Percentiles rank a stretch among this genome's conserved stretches.
phyloP scores from a whole-genome alignment of 805 yeast species.

The Metschnikowia sp. region DNA sequence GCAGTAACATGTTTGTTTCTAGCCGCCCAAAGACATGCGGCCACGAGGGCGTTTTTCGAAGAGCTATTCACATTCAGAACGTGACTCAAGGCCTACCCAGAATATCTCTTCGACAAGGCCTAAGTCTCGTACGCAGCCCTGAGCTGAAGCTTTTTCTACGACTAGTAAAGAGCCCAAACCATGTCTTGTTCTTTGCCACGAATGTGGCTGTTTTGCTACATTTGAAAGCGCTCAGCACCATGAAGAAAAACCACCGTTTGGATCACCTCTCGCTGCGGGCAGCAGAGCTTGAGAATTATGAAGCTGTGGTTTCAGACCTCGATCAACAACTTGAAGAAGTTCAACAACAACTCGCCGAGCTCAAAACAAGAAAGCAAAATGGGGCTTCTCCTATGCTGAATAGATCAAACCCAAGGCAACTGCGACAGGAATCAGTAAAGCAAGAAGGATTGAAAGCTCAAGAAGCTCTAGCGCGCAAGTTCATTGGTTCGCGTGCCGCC shows the following conservation, averaged over 20 bases:
- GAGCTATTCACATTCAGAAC: constrained; percentile 11
- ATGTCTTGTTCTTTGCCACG: constrained; percentile 16
- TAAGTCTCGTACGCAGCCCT: constrained; percentile 5
- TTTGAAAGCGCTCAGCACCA: constrained; percentile 13
- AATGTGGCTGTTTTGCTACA: constrained; percentile 18
- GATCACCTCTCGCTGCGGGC: constrained; percentile 10
- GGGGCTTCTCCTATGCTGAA: not conserved
- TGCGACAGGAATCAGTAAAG: not conserved
- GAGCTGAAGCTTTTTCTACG: constrained; percentile 12
- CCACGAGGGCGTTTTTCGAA: not conserved
- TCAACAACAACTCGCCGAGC: constrained; percentile 6
- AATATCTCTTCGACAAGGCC: constrained; percentile 6
- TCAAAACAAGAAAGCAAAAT: constrained; percentile 5
- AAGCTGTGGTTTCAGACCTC: constrained; percentile 14
- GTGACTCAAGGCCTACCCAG: constrained; percentile 4
- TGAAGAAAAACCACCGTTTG: constrained; percentile 4
- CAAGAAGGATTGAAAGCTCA: not conserved
- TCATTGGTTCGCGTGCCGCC: not conserved
- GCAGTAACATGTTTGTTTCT: not conserved
- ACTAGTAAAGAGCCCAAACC: constrained; percentile 17
- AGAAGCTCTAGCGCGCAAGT: not conserved
- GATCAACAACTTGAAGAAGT: constrained; percentile 12
- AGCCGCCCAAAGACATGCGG: not conserved
- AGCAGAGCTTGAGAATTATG: constrained; percentile 15
- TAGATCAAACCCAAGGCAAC: not conserved